Percentiles rank a stretch among this genome's conserved stretches.
phyloP scores from a whole-genome alignment of 225 moss, liverwort and hornwort species.

The Asterella californica region DNA sequence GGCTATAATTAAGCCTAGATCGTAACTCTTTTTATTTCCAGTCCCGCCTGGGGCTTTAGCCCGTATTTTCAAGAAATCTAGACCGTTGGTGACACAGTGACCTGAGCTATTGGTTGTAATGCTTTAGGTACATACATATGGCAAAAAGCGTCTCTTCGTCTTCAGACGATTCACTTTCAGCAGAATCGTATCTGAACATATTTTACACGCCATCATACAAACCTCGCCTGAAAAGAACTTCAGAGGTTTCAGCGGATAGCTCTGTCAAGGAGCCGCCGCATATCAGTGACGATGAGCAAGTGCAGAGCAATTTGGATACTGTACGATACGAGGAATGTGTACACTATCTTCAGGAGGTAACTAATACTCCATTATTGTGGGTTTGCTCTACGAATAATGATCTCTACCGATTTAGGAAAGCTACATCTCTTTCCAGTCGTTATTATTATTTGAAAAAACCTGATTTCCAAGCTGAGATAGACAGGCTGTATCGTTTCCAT shows the following conservation, averaged over 20 bases:
- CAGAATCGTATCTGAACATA: conserved; percentile 89
- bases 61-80: too few relatives aligned
- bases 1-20: too few relatives aligned
- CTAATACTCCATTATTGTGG: background rate
- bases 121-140: conserved; percentile 83
- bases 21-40: too few relatives aligned
- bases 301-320: conserved; percentile 77
- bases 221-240: conserved; percentile 71
- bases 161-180: conserved; percentile 93
- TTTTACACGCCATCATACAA: conserved; percentile 76
- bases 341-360: conserved; percentile 91
- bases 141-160: conserved; percentile 75
- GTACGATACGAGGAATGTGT: conserved; percentile 89
- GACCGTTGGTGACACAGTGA: background rate
- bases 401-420: too few relatives aligned
- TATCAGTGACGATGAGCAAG: conserved; percentile 67
- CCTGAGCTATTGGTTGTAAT: conserved; percentile 1
- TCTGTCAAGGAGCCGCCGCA: conserved; percentile 46
- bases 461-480: too few relatives aligned
- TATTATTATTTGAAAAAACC: too few relatives aligned
- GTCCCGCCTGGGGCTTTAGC: too few relatives aligned
- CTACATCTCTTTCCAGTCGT: too few relatives aligned
- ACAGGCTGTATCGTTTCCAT: too few relatives aligned
- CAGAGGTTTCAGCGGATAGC: conserved; percentile 74
- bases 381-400: too few relatives aligned